A percentile compares a stretch with the other conserved stretches of the same genome.
phyloP scores from a whole-genome alignment of 2,329 filamentous ascomycete species.

The Venturia effusa region DNA sequence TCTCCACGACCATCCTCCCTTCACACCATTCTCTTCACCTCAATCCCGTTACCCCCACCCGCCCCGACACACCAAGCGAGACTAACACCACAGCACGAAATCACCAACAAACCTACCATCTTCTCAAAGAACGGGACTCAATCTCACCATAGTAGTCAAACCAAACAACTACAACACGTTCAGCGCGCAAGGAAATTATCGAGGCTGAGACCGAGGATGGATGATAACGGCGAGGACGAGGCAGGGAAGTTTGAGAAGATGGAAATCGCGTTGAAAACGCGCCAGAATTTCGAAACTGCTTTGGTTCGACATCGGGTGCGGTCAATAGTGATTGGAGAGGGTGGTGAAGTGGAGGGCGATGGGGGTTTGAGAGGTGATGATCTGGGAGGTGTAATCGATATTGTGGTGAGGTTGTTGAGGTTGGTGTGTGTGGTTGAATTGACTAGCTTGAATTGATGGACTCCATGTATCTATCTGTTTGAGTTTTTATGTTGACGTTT shows the following conservation, averaged over 20 bases:
- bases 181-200: not conserved
- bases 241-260: not conserved
- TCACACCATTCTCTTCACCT: not conserved
- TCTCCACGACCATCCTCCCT: not conserved
- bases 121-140: not conserved
- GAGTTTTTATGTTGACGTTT: not conserved
- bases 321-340: not conserved
- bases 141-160: not conserved
- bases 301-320: not conserved
- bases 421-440: not conserved
- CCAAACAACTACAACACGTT: not conserved
- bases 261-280: not conserved
- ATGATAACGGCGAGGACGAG: not conserved
- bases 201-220: not conserved
- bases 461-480: not conserved
- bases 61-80: not conserved
- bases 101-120: not conserved
- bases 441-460: not conserved
- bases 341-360: not conserved
- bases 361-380: not conserved
- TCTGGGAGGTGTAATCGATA: not conserved
- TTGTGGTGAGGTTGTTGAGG: not conserved
- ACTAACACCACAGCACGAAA: not conserved
- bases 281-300: not conserved
- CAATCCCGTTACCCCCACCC: not conserved